These are phyloP conservation scores for Lodderomyces metapsilosis DNA, from an alignment of 1,139 yeast genomes.

Conservation along the genomic window DNA sequence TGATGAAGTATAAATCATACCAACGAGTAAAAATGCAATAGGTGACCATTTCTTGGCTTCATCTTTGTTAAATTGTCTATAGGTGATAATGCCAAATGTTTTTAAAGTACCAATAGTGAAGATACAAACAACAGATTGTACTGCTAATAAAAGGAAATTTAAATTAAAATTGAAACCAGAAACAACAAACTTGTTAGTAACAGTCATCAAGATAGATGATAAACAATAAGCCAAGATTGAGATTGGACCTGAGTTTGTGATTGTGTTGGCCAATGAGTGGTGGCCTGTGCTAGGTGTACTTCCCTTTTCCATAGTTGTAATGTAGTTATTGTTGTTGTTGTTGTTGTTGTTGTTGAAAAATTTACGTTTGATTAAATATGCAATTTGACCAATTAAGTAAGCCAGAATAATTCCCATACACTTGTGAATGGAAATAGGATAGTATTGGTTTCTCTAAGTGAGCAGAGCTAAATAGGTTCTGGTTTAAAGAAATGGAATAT, in stretches of 20 bases:
- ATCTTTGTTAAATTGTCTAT: conserved; percentile 77
- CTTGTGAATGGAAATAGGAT: too few species aligned
- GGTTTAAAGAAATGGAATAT: too few species aligned
- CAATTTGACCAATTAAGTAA: conserved; percentile 36
- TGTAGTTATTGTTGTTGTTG: conserved; percentile 2
- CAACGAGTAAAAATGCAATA: conserved; percentile 81
- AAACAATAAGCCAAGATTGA: conserved; percentile 86
- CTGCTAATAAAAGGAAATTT: conserved; percentile 83
- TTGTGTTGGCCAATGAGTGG: conserved; percentile 18
- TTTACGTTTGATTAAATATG: conserved; percentile 31
- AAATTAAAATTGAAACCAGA: conserved; percentile 81
- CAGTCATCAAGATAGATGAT: conserved; percentile 96
- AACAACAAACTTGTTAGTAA: conserved; percentile 91
- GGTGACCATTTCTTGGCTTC: conserved; percentile 97
- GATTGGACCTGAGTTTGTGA: conserved; percentile 80
- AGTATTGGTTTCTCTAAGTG: too few species aligned
- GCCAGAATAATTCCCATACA: conserved; percentile 46
- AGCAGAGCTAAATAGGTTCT: too few species aligned
- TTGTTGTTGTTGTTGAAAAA: conserved; percentile 10
- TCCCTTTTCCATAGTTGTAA: conserved; percentile 30
- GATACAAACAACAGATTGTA: conserved; percentile 82
- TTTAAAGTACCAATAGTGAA: conserved; percentile 70
- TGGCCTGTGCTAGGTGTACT: conserved; percentile 20
- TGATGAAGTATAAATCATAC: conserved; percentile 95
- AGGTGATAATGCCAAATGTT: conserved; percentile 71